Evolutionary conservation across 768 basidiomycete genomes (phyloP).

Genomic region (Chalciporus chontae): DNA sequence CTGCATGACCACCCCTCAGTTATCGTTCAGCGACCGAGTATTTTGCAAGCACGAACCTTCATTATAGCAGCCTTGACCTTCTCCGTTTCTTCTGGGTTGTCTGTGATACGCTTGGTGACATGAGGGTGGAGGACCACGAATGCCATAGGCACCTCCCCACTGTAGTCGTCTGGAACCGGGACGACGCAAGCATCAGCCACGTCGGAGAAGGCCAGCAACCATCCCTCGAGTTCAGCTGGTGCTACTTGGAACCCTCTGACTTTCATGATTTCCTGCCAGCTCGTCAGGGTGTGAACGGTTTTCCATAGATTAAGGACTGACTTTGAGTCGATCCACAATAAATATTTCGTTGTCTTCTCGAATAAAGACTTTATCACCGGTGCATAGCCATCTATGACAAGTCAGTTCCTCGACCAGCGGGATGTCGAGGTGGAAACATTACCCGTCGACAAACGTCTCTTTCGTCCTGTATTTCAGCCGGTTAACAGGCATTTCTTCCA

Average conservation of each 20-base stretch:
- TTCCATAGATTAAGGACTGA: constrained; percentile 10
- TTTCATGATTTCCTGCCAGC: constrained; percentile 58
- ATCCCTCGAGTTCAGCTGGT: constrained; percentile 69
- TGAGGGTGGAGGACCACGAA: constrained; percentile 52
- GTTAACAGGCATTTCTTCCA: background rate
- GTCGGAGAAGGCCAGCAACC: constrained; percentile 56
- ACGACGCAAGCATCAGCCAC: constrained; percentile 63
- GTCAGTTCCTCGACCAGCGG: background rate
- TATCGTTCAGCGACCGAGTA: constrained; percentile 2
- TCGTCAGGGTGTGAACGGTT: constrained; percentile 5
- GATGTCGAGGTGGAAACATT: background rate
- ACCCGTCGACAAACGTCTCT: constrained; percentile 70
- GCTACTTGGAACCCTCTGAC: constrained; percentile 72
- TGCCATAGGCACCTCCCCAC: constrained; percentile 69
- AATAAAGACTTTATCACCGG: constrained; percentile 63
- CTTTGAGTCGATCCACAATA: constrained; percentile 64
- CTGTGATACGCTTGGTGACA: constrained; percentile 35
- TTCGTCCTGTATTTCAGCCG: constrained; percentile 43
- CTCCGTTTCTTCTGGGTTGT: constrained; percentile 27
- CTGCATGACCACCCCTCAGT: constrained; percentile 26
- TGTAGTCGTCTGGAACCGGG: constrained; percentile 63
- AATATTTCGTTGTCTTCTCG: constrained; percentile 53
- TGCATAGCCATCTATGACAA: constrained; percentile 55
- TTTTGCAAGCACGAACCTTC: constrained; percentile 35
- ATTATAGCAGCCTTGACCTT: constrained; percentile 44